These are phyloP conservation scores for Xylariales sp. DNA, from an alignment of 2,329 filamentous ascomycete genomes.

Conservation along the genomic window DNA sequence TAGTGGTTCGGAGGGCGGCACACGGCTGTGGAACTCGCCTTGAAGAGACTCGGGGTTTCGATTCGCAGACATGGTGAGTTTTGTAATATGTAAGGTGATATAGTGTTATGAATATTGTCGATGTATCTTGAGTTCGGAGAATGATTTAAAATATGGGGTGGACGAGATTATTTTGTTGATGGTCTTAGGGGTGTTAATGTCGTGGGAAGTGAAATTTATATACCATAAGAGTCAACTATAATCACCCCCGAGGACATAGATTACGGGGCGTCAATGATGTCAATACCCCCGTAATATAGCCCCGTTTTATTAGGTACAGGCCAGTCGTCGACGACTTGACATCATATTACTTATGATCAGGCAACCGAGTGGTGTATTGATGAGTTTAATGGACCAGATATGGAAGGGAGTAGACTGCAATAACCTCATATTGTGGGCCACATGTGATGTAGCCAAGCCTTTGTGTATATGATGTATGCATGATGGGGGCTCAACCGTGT, in stretches of 20 bases:
- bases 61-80: conserved; percentile 42
- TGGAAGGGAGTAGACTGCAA: neutral
- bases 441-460: neutral
- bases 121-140: neutral
- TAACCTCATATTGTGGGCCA: conserved; percentile 5
- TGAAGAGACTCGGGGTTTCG: conserved; percentile 65
- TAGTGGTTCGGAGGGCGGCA: conserved; percentile 63
- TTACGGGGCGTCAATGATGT: conserved; percentile 33
- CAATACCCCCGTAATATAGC: conserved; percentile 13
- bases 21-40: conserved; percentile 66
- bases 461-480: conserved; percentile 15
- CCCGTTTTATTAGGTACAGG: conserved; percentile 7
- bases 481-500: conserved; percentile 15
- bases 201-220: conserved; percentile 14
- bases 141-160: neutral
- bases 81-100: neutral
- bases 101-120: neutral
- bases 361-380: neutral
- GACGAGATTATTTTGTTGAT: neutral
- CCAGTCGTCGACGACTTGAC: conserved; percentile 21
- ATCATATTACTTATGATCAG: conserved; percentile 17
- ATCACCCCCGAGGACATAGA: conserved; percentile 2
- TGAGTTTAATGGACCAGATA: neutral
- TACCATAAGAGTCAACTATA: neutral
- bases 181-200: neutral